A percentile compares a stretch with the other conserved stretches of the same genome.
These are phyloP conservation scores for Cytospora schulzeri DNA, from an alignment of 2,329 filamentous ascomycete genomes.

Conservation along the genomic window DNA sequence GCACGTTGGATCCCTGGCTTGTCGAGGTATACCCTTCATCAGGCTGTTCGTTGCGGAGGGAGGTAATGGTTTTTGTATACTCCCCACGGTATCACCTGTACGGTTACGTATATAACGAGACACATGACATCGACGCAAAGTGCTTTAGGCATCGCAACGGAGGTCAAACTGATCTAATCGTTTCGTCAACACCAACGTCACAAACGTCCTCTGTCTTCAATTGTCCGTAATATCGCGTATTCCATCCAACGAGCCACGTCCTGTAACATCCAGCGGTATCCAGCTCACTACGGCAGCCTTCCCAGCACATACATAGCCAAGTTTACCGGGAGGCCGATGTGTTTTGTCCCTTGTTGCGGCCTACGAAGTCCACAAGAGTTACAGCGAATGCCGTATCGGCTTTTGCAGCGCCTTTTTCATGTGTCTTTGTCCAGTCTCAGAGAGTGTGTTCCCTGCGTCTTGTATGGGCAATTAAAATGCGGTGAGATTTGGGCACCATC, in stretches of 20 bases:
- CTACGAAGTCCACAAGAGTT: no score
- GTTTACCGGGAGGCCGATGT: no score
- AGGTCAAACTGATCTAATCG: background rate
- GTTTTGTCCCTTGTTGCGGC: no score
- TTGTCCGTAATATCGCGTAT: background rate
- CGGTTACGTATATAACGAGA: background rate
- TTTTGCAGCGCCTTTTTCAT: no score
- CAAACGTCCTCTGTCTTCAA: background rate
- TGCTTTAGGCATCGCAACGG: background rate
- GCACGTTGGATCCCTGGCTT: background rate
- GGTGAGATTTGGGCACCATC: background rate
- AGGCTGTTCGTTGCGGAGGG: background rate
- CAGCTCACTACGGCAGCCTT: no score
- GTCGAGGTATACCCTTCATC: background rate
- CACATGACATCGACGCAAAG: background rate
- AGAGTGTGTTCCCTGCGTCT: background rate
- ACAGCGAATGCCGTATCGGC: no score
- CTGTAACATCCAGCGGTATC: background rate
- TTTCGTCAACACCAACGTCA: background rate
- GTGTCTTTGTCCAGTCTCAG: background rate
- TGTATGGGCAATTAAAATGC: background rate
- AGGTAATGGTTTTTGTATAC: background rate
- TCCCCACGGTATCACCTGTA: background rate
- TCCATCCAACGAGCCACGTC: background rate
- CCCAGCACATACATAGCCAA: no score